phyloP scores from a whole-genome alignment of 352 stramenopile genomes.

The Globisporangium takayamanum region DNA sequence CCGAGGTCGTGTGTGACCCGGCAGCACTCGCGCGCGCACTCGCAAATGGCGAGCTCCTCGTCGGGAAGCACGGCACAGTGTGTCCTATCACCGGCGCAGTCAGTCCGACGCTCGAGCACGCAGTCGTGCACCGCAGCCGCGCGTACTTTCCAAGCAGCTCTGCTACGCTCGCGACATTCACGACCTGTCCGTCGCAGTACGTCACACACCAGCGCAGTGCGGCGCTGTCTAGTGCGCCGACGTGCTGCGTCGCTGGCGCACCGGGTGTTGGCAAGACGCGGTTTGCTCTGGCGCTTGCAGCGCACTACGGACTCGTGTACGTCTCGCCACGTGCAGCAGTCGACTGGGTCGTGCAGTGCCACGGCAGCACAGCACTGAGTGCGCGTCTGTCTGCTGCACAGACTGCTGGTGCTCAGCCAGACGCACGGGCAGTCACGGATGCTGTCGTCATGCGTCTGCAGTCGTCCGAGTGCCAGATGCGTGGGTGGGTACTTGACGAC shows the following conservation, averaged over 20 bases:
- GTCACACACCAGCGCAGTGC: not conserved
- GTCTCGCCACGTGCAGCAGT: constrained; percentile 42
- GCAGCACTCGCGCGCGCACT: constrained; percentile 17
- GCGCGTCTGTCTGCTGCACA: constrained; percentile 7
- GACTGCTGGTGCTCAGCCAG: constrained; percentile 11
- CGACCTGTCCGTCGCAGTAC: constrained; percentile 15
- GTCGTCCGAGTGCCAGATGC: constrained; percentile 46
- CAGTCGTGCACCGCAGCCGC: constrained; percentile 39
- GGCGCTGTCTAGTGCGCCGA: constrained; percentile 1
- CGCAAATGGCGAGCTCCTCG: constrained; percentile 28
- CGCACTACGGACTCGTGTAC: constrained; percentile 16
- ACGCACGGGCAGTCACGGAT: constrained; percentile 21
- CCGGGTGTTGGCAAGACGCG: constrained; percentile 13
- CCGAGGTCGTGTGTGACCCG: constrained; percentile 20
- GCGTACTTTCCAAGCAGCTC: constrained; percentile 49
- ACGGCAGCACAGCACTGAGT: constrained; percentile 30
- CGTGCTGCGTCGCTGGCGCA: constrained; percentile 12
- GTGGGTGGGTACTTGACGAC: constrained; percentile 60
- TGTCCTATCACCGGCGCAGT: constrained; percentile 33
- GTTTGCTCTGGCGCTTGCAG: constrained; percentile 8
- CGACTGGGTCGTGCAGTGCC: constrained; percentile 52
- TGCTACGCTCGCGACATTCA: constrained; percentile 15
- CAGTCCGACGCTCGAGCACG: constrained; percentile 1
- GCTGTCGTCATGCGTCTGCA: constrained; percentile 39
- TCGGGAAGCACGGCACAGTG: constrained; percentile 44